Percentiles rank a stretch among this genome's conserved stretches.
These are phyloP conservation scores for Alternaria incomplexa DNA, from an alignment of 2,329 filamentous ascomycete species.

Conservation along the genomic window DNA sequence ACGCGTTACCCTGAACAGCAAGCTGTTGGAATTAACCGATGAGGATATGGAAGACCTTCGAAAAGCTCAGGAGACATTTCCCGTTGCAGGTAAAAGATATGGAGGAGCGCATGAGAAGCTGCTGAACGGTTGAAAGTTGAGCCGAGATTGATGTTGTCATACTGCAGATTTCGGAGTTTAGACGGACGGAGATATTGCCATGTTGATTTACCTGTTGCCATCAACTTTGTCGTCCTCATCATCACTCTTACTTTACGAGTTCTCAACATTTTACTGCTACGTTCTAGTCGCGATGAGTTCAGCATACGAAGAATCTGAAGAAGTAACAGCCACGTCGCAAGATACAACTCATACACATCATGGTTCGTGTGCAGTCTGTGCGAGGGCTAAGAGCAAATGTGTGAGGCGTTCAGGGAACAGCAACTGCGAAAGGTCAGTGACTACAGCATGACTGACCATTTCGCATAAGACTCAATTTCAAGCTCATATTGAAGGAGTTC, in stretches of 20 bases:
- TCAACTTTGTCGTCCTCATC: not conserved
- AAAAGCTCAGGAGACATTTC: not conserved
- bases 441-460: not conserved
- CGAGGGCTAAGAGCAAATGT: not conserved
- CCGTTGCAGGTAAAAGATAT: constrained; percentile 13
- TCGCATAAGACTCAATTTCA: not conserved
- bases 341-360: not conserved
- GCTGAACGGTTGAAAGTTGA: constrained; percentile 4
- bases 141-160: not conserved
- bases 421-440: not conserved
- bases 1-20: constrained; percentile 64
- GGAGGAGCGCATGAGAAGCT: constrained; percentile 15
- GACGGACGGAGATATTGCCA: not conserved
- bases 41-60: not conserved
- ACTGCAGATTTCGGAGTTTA: not conserved
- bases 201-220: not conserved
- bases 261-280: not conserved
- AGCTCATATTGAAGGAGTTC: not conserved
- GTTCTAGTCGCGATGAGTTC: not conserved
- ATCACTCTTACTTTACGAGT: not conserved
- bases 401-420: not conserved
- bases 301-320: not conserved
- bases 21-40: constrained; percentile 48
- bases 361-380: not conserved
- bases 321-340: not conserved